phyloP scores from a whole-genome alignment of 176 grass and related monocot genomes.

The Oropetium thomaeum region DNA sequence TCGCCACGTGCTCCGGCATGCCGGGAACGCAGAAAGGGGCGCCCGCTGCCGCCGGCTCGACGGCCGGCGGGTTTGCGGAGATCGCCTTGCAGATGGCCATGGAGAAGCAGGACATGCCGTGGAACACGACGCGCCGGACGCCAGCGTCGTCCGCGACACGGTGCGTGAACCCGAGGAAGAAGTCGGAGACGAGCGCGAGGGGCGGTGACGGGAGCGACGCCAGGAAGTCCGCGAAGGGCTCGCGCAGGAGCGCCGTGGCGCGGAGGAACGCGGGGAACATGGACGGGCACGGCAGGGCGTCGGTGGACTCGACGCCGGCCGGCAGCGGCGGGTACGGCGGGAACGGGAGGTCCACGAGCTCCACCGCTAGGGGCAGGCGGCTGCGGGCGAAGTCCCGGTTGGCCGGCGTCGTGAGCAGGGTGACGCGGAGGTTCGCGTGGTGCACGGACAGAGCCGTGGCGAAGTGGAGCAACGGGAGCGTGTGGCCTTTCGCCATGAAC shows the following conservation, averaged over 20 bases:
- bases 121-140: slow-evolving; percentile 48
- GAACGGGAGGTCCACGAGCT: slow-evolving; percentile 47
- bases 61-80: not conserved
- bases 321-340: slow-evolving; percentile 31
- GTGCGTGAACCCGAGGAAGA: slow-evolving; percentile 63
- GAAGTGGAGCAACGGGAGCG: slow-evolving; percentile 54
- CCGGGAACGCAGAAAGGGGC: slow-evolving; percentile 34
- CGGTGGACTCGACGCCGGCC: slow-evolving; percentile 47
- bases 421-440: slow-evolving; percentile 43
- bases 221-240: slow-evolving; percentile 40
- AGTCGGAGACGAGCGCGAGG: slow-evolving; percentile 53
- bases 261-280: slow-evolving; percentile 42
- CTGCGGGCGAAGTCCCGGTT: slow-evolving; percentile 41
- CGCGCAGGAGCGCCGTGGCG: slow-evolving; percentile 46
- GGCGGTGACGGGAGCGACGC: slow-evolving; percentile 22
- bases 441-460: slow-evolving; percentile 39
- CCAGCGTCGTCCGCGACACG: not conserved
- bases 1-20: slow-evolving; percentile 38
- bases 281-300: slow-evolving; percentile 33
- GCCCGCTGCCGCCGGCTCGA: not conserved
- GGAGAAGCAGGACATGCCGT: slow-evolving; percentile 65
- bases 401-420: slow-evolving; percentile 46
- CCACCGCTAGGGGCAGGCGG: slow-evolving; percentile 13
- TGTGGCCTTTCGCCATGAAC: slow-evolving; percentile 23
- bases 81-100: slow-evolving; percentile 46